Percentiles rank a stretch among this genome's conserved stretches.
Conservation (phyloP, 768 basidiomycete genomes). For the Daedalea quercina region DNA sequence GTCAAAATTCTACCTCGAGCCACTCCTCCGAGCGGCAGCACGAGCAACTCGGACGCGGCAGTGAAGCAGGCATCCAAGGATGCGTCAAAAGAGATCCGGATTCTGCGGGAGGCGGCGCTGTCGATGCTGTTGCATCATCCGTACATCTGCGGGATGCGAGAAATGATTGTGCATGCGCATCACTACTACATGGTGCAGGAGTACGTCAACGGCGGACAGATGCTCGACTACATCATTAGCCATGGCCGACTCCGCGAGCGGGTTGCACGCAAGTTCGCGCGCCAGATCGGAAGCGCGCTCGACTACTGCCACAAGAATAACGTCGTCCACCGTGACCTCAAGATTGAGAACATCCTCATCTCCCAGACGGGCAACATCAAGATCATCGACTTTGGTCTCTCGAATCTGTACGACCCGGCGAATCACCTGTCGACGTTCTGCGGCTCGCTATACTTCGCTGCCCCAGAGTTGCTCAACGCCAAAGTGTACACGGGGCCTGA, state of each 20-base stretch:
- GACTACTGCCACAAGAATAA: slow-evolving; percentile 97
- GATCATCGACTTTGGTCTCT: slow-evolving; percentile 98
- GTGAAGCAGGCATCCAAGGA: slow-evolving; percentile 84
- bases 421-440: slow-evolving; percentile 90
- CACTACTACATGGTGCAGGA: slow-evolving; percentile 99
- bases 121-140: slow-evolving; percentile 96
- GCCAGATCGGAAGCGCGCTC: slow-evolving; percentile 93
- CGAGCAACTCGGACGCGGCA: slow-evolving; percentile 45
- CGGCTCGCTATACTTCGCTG: slow-evolving; percentile 96
- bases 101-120: slow-evolving; percentile 90
- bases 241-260: slow-evolving; percentile 94
- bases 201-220: slow-evolving; percentile 98
- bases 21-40: slow-evolving; percentile 43
- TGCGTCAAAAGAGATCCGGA: slow-evolving; percentile 93
- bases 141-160: slow-evolving; percentile 98
- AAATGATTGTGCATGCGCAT: slow-evolving; percentile 95
- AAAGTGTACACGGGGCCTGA: slow-evolving; percentile 96
- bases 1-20: slow-evolving; percentile 96
- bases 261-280: slow-evolving; percentile 93
- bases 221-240: slow-evolving; percentile 99
- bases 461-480: slow-evolving; percentile 94
- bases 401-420: slow-evolving; percentile 86
- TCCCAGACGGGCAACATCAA: slow-evolving; percentile 99
- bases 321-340: slow-evolving; percentile 97
- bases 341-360: slow-evolving; percentile 99